Evolutionary conservation across 169 alveolate species (phyloP).

Genomic region (Eimeria acervulina): DNA sequence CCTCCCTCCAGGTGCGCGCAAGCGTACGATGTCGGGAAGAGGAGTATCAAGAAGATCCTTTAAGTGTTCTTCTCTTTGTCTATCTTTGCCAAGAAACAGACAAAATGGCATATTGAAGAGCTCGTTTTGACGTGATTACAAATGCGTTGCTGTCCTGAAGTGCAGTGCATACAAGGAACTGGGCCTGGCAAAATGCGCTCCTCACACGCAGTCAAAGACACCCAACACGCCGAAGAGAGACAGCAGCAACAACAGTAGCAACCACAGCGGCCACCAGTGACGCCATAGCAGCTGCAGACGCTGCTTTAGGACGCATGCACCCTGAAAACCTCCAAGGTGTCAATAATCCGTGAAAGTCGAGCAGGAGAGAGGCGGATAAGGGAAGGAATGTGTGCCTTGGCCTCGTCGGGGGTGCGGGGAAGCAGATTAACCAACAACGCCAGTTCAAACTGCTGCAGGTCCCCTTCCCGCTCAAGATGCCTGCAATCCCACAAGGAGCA

Average conservation of each 20-base stretch:
- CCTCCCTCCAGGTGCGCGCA: not conserved
- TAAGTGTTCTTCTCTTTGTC: not conserved
- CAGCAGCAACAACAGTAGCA: constrained; percentile 28
- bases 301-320: constrained; percentile 83
- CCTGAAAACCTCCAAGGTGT: constrained; percentile 84
- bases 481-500: constrained; percentile 83
- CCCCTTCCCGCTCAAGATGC: constrained; percentile 92
- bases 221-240: not conserved
- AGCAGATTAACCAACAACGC: constrained; percentile 93
- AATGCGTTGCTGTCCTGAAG: not conserved
- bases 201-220: not conserved
- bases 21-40: not conserved
- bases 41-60: not conserved
- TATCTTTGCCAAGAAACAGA: not conserved
- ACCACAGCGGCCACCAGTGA: not conserved
- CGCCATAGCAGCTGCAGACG: not conserved
- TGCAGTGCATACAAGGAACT: not conserved
- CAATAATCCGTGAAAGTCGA: constrained; percentile 85
- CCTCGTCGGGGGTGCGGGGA: constrained; percentile 93
- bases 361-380: constrained; percentile 85
- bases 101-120: not conserved
- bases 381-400: constrained; percentile 90
- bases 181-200: not conserved
- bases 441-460: constrained; percentile 93
- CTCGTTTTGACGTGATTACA: not conserved